These are phyloP conservation scores for Pseudotsuga menziesii DNA, from an alignment of 75 land plant genomes.

Conservation along the genomic window DNA sequence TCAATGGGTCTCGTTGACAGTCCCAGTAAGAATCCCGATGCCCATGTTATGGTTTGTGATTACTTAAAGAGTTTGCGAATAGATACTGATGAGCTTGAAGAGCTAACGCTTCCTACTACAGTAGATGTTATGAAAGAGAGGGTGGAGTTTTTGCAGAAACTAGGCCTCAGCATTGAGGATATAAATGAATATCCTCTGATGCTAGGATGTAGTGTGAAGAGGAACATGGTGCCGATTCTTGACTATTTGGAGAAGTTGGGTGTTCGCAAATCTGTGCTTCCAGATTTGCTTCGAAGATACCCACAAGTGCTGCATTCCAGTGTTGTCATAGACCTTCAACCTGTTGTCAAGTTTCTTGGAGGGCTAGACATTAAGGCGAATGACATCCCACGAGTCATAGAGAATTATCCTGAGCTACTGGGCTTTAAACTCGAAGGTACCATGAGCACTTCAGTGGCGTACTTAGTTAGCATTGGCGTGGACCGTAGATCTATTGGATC, in stretches of 20 bases:
- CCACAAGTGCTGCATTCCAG: constrained; percentile 84
- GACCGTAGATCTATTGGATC: constrained; percentile 56
- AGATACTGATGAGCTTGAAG: constrained; percentile 73
- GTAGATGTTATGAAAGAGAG: constrained; percentile 78
- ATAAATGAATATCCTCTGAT: constrained; percentile 77
- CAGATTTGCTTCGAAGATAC: constrained; percentile 59
- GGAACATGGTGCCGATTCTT: constrained; percentile 79
- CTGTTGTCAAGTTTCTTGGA: constrained; percentile 67
- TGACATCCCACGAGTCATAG: constrained; percentile 66
- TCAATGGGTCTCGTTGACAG: not conserved
- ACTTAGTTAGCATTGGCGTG: constrained; percentile 83
- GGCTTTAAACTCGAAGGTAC: constrained; percentile 90
- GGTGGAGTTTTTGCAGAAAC: constrained; percentile 65
- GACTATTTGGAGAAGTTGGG: constrained; percentile 79
- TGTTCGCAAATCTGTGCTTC: constrained; percentile 44
- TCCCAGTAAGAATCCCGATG: not conserved
- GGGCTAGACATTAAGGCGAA: constrained; percentile 67
- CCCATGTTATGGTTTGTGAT: constrained; percentile 33
- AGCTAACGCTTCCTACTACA: constrained; percentile 67
- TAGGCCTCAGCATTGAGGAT: constrained; percentile 71
- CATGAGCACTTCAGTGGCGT: constrained; percentile 87
- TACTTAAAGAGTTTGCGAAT: constrained; percentile 56
- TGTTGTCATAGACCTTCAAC: constrained; percentile 69
- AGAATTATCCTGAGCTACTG: constrained; percentile 73
- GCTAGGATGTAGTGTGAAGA: constrained; percentile 89